Percentiles rank a stretch among this genome's conserved stretches.
phyloP scores from a whole-genome alignment of 1,139 yeast genomes.

The Debaryomyces subglobosus region DNA sequence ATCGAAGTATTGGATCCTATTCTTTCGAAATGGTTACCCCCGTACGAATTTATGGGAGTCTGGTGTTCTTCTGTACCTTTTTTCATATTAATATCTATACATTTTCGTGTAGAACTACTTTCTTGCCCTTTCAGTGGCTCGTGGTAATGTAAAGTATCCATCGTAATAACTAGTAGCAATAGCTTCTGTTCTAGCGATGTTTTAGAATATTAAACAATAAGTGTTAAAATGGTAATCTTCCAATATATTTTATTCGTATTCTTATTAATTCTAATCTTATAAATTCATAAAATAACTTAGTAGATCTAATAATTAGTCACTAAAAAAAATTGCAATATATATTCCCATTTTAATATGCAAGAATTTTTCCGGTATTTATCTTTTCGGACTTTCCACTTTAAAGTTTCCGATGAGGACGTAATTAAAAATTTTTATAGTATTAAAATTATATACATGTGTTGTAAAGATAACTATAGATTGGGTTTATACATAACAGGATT shows the following conservation, averaged over 20 bases:
- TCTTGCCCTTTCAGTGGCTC: not conserved
- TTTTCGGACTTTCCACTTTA: conserved; percentile 11
- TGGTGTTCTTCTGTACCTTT: not conserved
- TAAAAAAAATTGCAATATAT: not conserved
- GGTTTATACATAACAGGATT: conserved; percentile 24
- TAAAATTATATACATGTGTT: conserved; percentile 2
- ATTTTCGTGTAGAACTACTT: not conserved
- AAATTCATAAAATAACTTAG: not conserved
- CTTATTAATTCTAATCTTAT: not conserved
- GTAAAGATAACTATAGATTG: conserved; percentile 5
- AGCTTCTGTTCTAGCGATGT: not conserved
- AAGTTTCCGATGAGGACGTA: conserved; percentile 7
- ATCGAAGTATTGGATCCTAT: conserved; percentile 28
- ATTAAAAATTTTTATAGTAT: not conserved
- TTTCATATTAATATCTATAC: conserved; percentile 3
- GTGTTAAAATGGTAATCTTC: not conserved
- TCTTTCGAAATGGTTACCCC: conserved; percentile 4
- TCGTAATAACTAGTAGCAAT: not conserved
- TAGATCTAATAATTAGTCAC: not conserved
- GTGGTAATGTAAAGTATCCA: not conserved
- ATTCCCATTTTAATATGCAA: not conserved
- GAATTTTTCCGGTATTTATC: conserved; percentile 4
- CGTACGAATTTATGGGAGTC: not conserved
- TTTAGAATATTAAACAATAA: not conserved
- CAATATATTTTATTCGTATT: not conserved